These are phyloP conservation scores for Penicillium malachiteum DNA, from an alignment of 495 filamentous ascomycete genomes.

Conservation along the genomic window DNA sequence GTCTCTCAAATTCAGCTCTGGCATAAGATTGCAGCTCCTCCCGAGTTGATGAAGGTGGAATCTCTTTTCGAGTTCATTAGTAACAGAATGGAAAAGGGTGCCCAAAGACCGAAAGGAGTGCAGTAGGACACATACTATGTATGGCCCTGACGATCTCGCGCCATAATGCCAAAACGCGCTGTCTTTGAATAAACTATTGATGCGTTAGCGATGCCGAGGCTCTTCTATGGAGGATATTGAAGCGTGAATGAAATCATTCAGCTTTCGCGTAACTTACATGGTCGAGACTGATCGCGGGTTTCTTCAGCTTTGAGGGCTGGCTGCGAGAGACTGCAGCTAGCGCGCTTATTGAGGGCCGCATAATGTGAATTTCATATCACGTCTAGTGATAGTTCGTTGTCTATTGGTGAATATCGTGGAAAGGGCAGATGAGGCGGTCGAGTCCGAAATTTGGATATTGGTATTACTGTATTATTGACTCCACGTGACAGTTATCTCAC, in stretches of 20 bases:
- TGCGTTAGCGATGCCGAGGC: constrained; percentile 6
- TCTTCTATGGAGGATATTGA: not conserved
- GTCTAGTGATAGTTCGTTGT: not conserved
- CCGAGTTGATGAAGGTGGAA: constrained; percentile 50
- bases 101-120: not conserved
- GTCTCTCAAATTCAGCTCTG: constrained; percentile 72
- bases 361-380: constrained; percentile 73
- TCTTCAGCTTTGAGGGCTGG: constrained; percentile 36
- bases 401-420: no score
- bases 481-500: no score
- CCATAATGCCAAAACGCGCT: constrained; percentile 40
- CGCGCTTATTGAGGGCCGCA: constrained; percentile 30
- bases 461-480: no score
- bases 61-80: constrained; percentile 21
- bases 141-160: constrained; percentile 40
- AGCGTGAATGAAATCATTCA: not conserved
- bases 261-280: constrained; percentile 30
- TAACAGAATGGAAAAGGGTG: not conserved
- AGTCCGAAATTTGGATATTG: no score
- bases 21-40: constrained; percentile 70
- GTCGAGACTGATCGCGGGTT: constrained; percentile 40
- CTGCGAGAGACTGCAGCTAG: constrained; percentile 33
- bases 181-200: constrained; percentile 42
- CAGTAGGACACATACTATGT: constrained; percentile 28
- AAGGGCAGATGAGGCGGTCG: no score